Evolutionary conservation across 768 basidiomycete genomes (phyloP).

Genomic region (Butyriboletus loyo): DNA sequence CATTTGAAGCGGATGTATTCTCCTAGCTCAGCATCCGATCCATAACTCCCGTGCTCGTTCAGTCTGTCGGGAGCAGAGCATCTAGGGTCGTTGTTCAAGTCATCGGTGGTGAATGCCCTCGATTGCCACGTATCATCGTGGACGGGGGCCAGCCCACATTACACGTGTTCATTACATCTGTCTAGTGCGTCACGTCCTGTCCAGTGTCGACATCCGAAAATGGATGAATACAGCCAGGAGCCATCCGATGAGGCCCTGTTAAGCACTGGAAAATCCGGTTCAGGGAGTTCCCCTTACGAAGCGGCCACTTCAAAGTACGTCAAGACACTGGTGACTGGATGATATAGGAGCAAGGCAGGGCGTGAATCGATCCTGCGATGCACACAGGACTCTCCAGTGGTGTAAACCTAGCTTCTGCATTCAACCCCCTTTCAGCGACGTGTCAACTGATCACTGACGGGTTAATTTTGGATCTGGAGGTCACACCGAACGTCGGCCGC

Average conservation of each 20-base stretch:
- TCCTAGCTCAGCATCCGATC: constrained; percentile 7
- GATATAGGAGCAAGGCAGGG: not conserved
- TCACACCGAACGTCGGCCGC: not conserved
- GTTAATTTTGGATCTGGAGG: not conserved
- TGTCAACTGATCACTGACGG: not conserved
- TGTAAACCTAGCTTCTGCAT: not conserved
- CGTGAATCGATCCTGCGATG: not conserved
- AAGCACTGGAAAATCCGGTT: not conserved
- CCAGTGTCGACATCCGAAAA: not conserved
- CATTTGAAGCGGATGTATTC: constrained; percentile 75
- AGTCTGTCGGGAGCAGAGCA: not conserved
- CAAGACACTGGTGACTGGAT: not conserved
- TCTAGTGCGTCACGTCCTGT: too few relatives aligned
- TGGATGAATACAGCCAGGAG: not conserved
- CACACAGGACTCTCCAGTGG: not conserved
- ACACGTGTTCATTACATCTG: not conserved
- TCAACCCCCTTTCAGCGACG: not conserved
- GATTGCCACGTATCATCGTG: not conserved
- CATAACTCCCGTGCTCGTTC: too few relatives aligned
- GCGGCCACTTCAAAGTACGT: not conserved
- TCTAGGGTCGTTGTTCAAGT: not conserved
- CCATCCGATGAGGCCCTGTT: not conserved
- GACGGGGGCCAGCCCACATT: not conserved
- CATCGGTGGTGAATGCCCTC: not conserved
- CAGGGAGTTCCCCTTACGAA: not conserved